phyloP scores from a whole-genome alignment of 2,329 filamentous ascomycete genomes.

The Beauveria asiatica region DNA sequence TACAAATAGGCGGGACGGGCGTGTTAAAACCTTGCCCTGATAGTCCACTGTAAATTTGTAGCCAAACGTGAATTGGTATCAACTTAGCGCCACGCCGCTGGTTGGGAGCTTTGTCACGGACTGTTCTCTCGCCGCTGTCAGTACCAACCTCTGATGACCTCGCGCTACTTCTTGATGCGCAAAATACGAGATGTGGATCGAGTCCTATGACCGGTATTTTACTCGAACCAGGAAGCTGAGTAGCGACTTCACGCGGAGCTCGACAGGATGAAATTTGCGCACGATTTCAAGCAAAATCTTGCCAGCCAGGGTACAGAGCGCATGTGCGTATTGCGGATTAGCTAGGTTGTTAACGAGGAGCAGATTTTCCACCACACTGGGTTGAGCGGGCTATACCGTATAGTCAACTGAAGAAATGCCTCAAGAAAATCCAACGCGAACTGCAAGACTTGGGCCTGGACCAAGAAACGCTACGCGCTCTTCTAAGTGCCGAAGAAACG shows the following conservation, averaged over 20 bases:
- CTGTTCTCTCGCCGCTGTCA: neutral
- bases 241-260: neutral
- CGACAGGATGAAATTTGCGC: slow-evolving; percentile 72
- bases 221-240: neutral
- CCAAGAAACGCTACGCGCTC: slow-evolving; percentile 56
- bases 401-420: slow-evolving; percentile 77
- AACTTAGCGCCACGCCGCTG: slow-evolving; percentile 2
- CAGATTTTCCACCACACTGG: slow-evolving; percentile 64
- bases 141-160: neutral
- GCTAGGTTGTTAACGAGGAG: neutral
- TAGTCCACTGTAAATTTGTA: neutral
- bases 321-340: neutral
- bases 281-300: slow-evolving; percentile 64
- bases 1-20: neutral
- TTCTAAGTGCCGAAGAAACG: slow-evolving; percentile 46
- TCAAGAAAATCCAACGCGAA: slow-evolving; percentile 70
- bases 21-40: no score
- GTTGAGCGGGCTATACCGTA: slow-evolving; percentile 74
- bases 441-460: slow-evolving; percentile 64
- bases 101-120: neutral
- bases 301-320: slow-evolving; percentile 43
- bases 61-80: neutral
- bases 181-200: neutral
- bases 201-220: neutral
- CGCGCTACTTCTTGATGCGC: neutral